A percentile compares a stretch with the other conserved stretches of the same genome.
Conservation (phyloP, 176 grass and related monocot genomes). For the Ananas comosus region DNA sequence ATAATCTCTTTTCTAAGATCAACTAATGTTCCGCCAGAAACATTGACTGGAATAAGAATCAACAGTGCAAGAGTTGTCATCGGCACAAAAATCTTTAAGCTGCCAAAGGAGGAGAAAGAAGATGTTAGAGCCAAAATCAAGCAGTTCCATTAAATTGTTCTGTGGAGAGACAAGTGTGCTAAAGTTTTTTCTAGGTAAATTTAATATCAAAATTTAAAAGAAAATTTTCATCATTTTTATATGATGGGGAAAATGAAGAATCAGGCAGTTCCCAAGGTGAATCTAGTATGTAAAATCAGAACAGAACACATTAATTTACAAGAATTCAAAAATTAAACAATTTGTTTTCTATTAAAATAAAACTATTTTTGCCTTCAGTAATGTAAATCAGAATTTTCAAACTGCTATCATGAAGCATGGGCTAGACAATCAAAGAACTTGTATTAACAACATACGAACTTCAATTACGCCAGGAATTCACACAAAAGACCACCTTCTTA, state of each 20-base stretch:
- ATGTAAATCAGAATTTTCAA: too few relatives aligned
- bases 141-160: background rate
- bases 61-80: conserved; percentile 53
- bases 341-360: background rate
- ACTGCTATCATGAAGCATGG: too few relatives aligned
- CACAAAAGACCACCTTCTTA: too few relatives aligned
- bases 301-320: background rate
- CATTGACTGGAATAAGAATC: conserved; percentile 83
- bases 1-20: conserved; percentile 57
- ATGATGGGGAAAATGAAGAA: too few relatives aligned
- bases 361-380: background rate
- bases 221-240: background rate
- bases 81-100: conserved; percentile 90
- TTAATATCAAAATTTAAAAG: background rate
- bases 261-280: too few relatives aligned
- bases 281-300: background rate
- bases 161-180: background rate
- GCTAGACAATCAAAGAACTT: too few relatives aligned
- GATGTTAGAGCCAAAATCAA: conserved; percentile 9
- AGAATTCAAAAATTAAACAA: background rate
- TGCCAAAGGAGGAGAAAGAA: conserved; percentile 21
- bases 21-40: conserved; percentile 76
- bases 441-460: too few relatives aligned
- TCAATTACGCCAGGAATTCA: too few relatives aligned
- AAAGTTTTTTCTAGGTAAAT: background rate